Evolutionary conservation across 805 yeast genomes (phyloP).

Genomic region (Ogataea salicorniae): DNA sequence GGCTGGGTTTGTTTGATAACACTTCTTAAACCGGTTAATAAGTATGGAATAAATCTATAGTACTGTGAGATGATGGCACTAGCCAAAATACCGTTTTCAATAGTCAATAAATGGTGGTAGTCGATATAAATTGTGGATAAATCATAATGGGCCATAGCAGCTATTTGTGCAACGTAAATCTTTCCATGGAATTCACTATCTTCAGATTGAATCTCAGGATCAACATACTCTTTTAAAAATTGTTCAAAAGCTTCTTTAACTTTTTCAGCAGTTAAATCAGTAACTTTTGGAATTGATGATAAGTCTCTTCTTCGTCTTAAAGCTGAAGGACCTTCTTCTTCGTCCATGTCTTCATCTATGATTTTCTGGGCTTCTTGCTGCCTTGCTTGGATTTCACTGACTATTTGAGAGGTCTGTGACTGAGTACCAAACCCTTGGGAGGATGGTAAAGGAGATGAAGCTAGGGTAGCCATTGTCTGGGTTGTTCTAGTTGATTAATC

Average conservation of each 20-base stretch:
- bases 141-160: constrained; percentile 73
- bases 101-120: constrained; percentile 66
- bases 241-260: constrained; percentile 87
- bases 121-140: constrained; percentile 78
- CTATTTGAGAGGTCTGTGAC: constrained; percentile 17
- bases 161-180: constrained; percentile 73
- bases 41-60: constrained; percentile 85
- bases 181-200: constrained; percentile 45
- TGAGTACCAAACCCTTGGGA: constrained; percentile 22
- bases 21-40: constrained; percentile 67
- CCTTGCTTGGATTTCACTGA: constrained; percentile 25
- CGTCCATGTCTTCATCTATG: constrained; percentile 24
- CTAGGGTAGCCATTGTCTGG: constrained; percentile 18
- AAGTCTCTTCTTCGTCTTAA: constrained; percentile 50
- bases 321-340: constrained; percentile 24
- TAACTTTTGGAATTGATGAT: constrained; percentile 75
- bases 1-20: constrained; percentile 77
- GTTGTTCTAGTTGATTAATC: background rate
- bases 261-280: constrained; percentile 88
- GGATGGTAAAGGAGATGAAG: constrained; percentile 28
- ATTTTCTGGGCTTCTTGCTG: constrained; percentile 10
- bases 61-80: constrained; percentile 87
- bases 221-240: constrained; percentile 64
- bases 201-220: constrained; percentile 30
- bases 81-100: constrained; percentile 85